Evolutionary conservation across 139 green algal species (phyloP).

Genomic region (Chlorella sp.): DNA sequence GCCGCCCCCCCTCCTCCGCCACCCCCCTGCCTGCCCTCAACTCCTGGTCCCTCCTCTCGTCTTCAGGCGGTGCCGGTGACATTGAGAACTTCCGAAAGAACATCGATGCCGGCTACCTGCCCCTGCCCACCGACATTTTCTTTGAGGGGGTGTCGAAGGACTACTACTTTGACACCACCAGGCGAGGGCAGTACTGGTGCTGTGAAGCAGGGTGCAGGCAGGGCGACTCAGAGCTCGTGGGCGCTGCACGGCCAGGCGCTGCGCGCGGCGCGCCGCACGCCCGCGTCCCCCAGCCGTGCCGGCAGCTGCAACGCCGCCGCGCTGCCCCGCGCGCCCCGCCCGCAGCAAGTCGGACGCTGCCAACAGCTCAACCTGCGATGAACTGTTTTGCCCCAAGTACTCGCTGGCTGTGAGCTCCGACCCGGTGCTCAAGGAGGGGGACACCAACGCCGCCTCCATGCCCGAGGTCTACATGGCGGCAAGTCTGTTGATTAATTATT

Average conservation of each 20-base stretch:
- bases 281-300: no score
- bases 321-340: no score
- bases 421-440: slow-evolving; percentile 1
- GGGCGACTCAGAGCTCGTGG: no score
- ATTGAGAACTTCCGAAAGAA: slow-evolving; percentile 31
- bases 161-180: slow-evolving; percentile 24
- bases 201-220: background rate
- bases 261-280: no score
- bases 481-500: no score
- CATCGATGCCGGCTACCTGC: slow-evolving; percentile 10
- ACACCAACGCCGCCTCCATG: background rate
- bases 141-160: slow-evolving; percentile 24
- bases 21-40: no score
- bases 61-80: slow-evolving; percentile 19
- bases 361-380: slow-evolving; percentile 7
- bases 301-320: no score
- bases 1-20: no score
- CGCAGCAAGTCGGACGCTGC: no score
- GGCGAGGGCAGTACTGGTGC: background rate
- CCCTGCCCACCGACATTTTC: slow-evolving; percentile 23
- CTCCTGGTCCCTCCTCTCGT: no score
- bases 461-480: background rate
- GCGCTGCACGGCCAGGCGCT: no score
- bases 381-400: slow-evolving; percentile 43
- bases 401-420: slow-evolving; percentile 1